Base-by-base conservation (phyloP, 2,329 filamentous ascomycete species). In the Alternaria longipes region DNA sequence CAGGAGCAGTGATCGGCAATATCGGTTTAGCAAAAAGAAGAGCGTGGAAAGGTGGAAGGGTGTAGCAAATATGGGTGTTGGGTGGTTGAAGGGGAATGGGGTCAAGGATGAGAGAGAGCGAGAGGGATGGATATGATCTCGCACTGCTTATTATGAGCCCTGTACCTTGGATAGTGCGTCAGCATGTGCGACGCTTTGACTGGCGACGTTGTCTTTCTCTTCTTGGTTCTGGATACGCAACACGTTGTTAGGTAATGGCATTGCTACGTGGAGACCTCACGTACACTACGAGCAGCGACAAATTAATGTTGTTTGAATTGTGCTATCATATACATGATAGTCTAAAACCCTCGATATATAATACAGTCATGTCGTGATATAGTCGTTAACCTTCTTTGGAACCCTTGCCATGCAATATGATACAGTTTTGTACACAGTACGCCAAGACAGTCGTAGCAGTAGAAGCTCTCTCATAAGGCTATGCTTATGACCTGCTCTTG, bases 41-140 rank as follows among this genome's bases (percentile, higher is more conserved):
- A 77, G 75, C 42, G 68, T 76, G 30, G 74, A 76, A 45, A 62
- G 68, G 16, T 78, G 76, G 76, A 77, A 69, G 60, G 75, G 67
- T 3, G 73, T 78, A 8, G 73, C 75, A 4, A 75, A 72, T 56
- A 70, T 65, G 20, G 69, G 75, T 2, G 74, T 78, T 24, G 76
- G 74, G 0, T 79, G 76, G 77, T 56, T 78, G 24, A 78, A 74
- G 54, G 73, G 75, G 5, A 67, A 60, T 6, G 66, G 64, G 2
- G 56, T 54, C 16, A 75, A 70, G 32, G 74, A 78, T 12, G 74
- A 74, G 38, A 62, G 65, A 34, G 74, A 73, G 44, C 59, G 67
- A 6, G 67, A 71, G 28, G 70, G 60, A 3, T 75, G 74, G 75
- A 62, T 74, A 11, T 75, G 65, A 74, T n/a, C 7, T 3, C 3